Base-by-base conservation (phyloP, 257 asterid species). In the Cynanchum wilfordii region DNA sequence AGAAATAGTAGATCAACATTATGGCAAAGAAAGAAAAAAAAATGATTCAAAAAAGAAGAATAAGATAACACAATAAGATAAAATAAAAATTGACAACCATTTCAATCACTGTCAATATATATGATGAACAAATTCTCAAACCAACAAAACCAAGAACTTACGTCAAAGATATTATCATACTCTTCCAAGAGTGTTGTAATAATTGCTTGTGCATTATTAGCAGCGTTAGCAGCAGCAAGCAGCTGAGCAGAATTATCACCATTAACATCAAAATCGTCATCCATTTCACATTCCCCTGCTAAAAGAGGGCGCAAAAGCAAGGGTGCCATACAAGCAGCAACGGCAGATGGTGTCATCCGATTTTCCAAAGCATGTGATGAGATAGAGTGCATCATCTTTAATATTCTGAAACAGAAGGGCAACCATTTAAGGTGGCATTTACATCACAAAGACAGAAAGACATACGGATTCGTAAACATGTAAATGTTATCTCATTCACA, bases 281-380 rank as follows among this genome's bases (percentile, higher is more conserved):
- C 98, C 73, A 86, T 29, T 79, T 90, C 98, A 60, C 98, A 92
- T 84, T 92, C 98, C 66, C 98, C 98, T 13, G 96, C 94, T 77
- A 92, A 84, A 72, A 92, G 96, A 49, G 98, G 98, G 20, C 96
- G 96, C 85, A 92, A 86, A 71, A 92, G 96, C 90, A 92, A 84
- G 19, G 98, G 98, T 50, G 98, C 98, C 98, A 92, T 92, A 80
- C 98, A 92, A 78, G 98, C 98, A 77, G 96, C 96, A 80, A 92
- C 96, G 68, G 98, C 98, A 9, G 95, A 84, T 71, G 95, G 85
- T 75, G 89, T 84, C 98, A 92, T 92, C 77, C 97, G 92, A 76
- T 87, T 92, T 78, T 85, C 95, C 73, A 89, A 82, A 72, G 88
- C 86, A 81, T 92, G 89, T 17, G 86, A 79, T 54, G 97, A 90